Evolutionary conservation across 371 early-diverging fungal species (phyloP).

Genomic region (Batrachochytrium dendrobatidis): DNA sequence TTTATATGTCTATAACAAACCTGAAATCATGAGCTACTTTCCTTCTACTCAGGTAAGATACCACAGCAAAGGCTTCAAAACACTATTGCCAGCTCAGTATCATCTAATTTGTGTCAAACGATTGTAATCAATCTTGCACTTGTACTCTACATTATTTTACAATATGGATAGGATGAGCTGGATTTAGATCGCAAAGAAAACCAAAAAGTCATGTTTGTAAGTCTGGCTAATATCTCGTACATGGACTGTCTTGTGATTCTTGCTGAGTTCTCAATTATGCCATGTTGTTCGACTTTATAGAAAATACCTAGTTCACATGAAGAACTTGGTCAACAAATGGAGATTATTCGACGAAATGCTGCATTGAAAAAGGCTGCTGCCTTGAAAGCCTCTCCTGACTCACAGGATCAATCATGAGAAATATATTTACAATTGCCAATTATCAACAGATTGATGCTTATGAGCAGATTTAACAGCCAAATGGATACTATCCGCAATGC

Average conservation of each 20-base stretch:
- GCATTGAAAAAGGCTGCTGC: neutral
- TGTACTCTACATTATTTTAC: neutral
- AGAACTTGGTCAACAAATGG: neutral
- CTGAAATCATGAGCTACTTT: constrained; percentile 32
- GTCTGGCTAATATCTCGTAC: neutral
- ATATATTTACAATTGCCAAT: too few relatives aligned
- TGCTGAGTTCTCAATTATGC: too few relatives aligned
- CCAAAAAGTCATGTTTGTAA: neutral
- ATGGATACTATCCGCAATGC: too few relatives aligned
- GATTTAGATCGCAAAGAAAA: neutral
- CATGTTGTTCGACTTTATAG: too few relatives aligned
- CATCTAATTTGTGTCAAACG: too few relatives aligned
- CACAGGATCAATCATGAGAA: too few relatives aligned
- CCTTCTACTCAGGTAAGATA: constrained; percentile 2
- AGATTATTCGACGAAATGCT: neutral
- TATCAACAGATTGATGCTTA: too few relatives aligned
- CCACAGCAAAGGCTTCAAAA: too few relatives aligned
- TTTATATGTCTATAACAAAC: constrained; percentile 37
- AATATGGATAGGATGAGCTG: neutral
- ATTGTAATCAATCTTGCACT: neutral
- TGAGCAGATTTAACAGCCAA: too few relatives aligned
- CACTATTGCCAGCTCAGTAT: too few relatives aligned
- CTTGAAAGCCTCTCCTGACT: too few relatives aligned
- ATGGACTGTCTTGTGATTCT: neutral
- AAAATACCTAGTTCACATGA: neutral